These are phyloP conservation scores for Epichloe aotearoae DNA, from an alignment of 2,329 filamentous ascomycete species.

Conservation along the genomic window DNA sequence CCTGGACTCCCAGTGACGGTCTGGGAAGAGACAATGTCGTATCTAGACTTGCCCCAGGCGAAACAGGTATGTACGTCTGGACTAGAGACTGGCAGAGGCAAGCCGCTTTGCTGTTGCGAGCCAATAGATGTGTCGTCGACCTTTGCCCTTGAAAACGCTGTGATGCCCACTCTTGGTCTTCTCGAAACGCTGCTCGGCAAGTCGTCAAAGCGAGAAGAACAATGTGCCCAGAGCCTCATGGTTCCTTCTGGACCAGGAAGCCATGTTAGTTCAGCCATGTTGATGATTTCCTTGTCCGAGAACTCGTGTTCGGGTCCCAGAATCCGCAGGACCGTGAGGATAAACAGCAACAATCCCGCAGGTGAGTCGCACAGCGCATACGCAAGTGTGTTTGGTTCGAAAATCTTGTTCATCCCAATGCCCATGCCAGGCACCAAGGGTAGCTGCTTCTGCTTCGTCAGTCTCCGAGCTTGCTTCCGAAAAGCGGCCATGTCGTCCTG, in stretches of 20 bases:
- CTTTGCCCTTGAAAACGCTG: slow-evolving; percentile 30
- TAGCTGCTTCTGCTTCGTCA: slow-evolving; percentile 5
- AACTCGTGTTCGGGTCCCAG: slow-evolving; percentile 28
- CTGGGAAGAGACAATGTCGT: slow-evolving; percentile 28
- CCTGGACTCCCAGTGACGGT: slow-evolving; percentile 28
- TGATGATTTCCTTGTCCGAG: slow-evolving; percentile 41
- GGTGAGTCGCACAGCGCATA: slow-evolving; percentile 52
- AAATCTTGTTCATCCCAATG: slow-evolving; percentile 17
- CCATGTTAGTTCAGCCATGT: slow-evolving; percentile 50
- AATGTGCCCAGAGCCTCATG: slow-evolving; percentile 41
- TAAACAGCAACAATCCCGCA: slow-evolving; percentile 41
- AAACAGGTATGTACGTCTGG: slow-evolving; percentile 29
- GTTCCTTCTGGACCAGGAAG: slow-evolving; percentile 50
- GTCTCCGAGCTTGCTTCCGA: slow-evolving; percentile 10
- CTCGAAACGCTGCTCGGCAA: slow-evolving; percentile 9
- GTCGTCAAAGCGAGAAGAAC: slow-evolving; percentile 19
- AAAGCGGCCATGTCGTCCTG: slow-evolving; percentile 35
- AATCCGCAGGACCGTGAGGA: slow-evolving; percentile 33
- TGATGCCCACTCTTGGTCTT: slow-evolving; percentile 31
- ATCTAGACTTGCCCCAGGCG: slow-evolving; percentile 32
- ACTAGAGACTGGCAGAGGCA: slow-evolving; percentile 12
- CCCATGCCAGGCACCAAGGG: slow-evolving; percentile 13
- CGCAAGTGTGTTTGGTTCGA: slow-evolving; percentile 40
- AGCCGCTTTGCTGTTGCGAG: neutral
- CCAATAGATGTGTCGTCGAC: neutral